Evolutionary conservation across 352 stramenopile species (phyloP), one percentile per base, ranked within the genome.

Genomic region (Thalassiosira sp.): DNA sequence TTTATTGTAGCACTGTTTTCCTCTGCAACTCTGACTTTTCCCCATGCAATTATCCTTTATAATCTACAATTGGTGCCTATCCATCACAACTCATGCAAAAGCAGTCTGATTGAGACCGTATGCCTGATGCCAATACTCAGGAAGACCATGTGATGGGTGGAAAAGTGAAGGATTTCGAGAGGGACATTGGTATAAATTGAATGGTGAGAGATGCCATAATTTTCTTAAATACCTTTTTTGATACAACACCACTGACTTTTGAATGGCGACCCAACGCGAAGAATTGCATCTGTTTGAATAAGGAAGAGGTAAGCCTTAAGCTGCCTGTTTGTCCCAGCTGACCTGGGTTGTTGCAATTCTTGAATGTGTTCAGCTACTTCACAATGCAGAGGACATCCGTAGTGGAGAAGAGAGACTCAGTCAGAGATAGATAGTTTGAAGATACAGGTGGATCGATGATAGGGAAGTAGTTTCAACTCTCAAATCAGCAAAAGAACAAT

Each of bases 381-480:
- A 61, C 2, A 76, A 77, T 33, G 45, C 43, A 16, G n/a, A 67
- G 2, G 59, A 52, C 15, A 83, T 83, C 33, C 49, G 58, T 22
- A 22, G 54, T 16, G 45, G 68, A 49, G 63, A 83, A 66, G 57
- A 49, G 11, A 64, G 28, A 37, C 46, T 83, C 2, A 82, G 22
- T 51, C 61, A 10, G 75, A 87, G 61, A 70, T 86, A 33, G 59
- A 79, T 11, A 56, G 61, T 43, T 24, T 78, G 16, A 82, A 82
- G 65, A 80, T 78, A 37, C 46, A 77, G 59, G 64, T 76, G 18
- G 31, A 37, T n/a, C n/a, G 66, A 81, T 56, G 71, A 81, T 11
- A 52, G 63, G 61, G 66, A 70, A 79, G 60, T 24, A n/a, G n/a
- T n/a, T n/a, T n/a, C n/a, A n/a, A n/a, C n/a, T n/a, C n/a, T n/a